A percentile compares a stretch with the other conserved stretches of the same genome.
phyloP scores from a whole-genome alignment of 768 basidiomycete species.

The Suillus clintonianus region DNA sequence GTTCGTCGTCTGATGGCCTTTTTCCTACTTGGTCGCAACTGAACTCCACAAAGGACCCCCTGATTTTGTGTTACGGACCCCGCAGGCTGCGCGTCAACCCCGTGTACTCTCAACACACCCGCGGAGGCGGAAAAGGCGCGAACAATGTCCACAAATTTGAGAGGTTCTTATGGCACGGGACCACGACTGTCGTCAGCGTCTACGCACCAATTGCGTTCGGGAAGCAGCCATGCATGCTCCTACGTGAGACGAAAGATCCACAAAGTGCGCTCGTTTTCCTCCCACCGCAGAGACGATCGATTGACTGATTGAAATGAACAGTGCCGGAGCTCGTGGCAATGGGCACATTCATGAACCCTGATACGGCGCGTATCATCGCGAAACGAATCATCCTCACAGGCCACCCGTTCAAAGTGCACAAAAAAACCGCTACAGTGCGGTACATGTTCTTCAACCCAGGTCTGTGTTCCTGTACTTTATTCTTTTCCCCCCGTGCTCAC shows the following conservation, averaged over 20 bases:
- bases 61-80: conserved; percentile 88
- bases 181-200: conserved; percentile 78
- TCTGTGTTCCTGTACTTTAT: conserved; percentile 31
- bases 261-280: conserved; percentile 52
- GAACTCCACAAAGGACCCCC: conserved; percentile 62
- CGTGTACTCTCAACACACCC: conserved; percentile 88
- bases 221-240: conserved; percentile 68
- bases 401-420: conserved; percentile 96
- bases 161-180: conserved; percentile 82
- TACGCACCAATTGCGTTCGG: conserved; percentile 92
- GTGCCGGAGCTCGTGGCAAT: conserved; percentile 84
- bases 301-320: conserved; percentile 24
- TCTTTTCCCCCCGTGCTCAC: conserved; percentile 4
- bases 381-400: conserved; percentile 96
- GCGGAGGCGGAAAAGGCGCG: conserved; percentile 85
- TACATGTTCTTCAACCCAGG: conserved; percentile 98
- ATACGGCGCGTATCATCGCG: conserved; percentile 87
- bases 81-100: conserved; percentile 84
- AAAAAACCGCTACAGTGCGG: conserved; percentile 93
- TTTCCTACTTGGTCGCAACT: background rate
- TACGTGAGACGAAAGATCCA: conserved; percentile 66
- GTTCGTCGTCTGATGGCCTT: conserved; percentile 35
- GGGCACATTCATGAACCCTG: conserved; percentile 83
- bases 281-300: background rate
- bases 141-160: conserved; percentile 99